phyloP scores from a whole-genome alignment of 2,329 filamentous ascomycete species.

The Lasiodiplodia theobromae region DNA sequence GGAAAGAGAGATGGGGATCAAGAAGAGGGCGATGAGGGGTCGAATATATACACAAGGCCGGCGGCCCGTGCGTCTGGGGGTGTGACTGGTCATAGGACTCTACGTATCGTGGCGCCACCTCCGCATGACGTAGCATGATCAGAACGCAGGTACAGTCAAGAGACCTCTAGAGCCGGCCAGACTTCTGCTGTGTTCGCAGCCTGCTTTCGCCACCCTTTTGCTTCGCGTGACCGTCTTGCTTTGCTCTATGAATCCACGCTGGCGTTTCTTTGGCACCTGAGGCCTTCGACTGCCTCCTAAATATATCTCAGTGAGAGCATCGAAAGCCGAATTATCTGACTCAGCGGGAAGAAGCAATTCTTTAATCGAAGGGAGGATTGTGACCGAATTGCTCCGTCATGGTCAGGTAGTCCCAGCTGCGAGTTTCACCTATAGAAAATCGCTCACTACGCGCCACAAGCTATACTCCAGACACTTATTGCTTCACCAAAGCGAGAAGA shows the following conservation, averaged over 20 bases:
- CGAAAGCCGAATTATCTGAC: no score
- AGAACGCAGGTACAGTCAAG: not conserved
- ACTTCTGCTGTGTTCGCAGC: not conserved
- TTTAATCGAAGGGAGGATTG: not conserved
- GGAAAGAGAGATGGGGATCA: not conserved
- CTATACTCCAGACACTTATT: not conserved
- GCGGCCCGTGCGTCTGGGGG: slow-evolving; percentile 2
- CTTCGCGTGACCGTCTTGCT: not conserved
- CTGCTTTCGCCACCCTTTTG: not conserved
- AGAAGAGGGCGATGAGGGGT: not conserved
- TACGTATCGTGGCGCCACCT: slow-evolving; percentile 21
- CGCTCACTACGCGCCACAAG: not conserved
- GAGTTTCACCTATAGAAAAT: not conserved
- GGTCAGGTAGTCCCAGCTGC: not conserved
- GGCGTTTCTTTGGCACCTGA: not conserved
- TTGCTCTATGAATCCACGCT: not conserved
- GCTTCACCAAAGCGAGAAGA: not conserved
- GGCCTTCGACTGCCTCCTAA: not conserved
- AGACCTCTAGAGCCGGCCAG: not conserved
- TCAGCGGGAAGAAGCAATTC: not conserved
- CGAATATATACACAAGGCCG: not conserved
- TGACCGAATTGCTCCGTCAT: not conserved
- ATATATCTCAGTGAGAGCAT: not conserved
- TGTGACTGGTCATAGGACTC: slow-evolving; percentile 17
- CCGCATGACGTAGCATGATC: slow-evolving; percentile 14